Evolutionary conservation across 306 rosid species (phyloP).

Genomic region (Medicago ruthenica): DNA sequence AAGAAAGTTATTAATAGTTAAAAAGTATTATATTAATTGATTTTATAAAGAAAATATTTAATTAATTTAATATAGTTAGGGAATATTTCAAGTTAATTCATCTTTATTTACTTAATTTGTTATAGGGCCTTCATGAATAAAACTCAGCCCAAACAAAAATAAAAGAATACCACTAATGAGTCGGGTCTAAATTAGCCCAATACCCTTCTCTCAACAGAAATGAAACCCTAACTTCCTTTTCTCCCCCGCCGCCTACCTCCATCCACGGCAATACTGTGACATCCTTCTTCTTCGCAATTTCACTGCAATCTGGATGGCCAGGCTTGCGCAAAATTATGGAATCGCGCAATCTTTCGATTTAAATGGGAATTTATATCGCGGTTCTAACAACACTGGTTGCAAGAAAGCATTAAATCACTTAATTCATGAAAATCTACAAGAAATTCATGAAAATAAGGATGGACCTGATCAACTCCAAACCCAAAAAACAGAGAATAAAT

Average conservation of each 20-base stretch:
- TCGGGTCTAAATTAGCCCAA: background rate
- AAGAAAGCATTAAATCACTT: background rate
- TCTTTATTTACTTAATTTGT: background rate
- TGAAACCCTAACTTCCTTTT: background rate
- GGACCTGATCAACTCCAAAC: background rate
- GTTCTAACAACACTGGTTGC: background rate
- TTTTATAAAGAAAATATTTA: background rate
- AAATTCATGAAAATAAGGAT: constrained; percentile 5
- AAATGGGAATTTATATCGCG: too few species aligned
- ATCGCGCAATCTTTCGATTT: background rate
- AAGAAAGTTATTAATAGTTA: background rate
- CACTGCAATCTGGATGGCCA: background rate
- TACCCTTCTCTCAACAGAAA: background rate
- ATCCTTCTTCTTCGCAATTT: background rate
- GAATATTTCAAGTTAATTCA: background rate
- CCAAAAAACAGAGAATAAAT: too few species aligned
- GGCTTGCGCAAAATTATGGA: background rate
- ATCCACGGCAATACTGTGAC: background rate
- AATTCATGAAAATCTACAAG: constrained; percentile 3
- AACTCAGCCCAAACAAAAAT: background rate
- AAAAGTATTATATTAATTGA: background rate
- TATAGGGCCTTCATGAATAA: background rate
- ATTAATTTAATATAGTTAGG: background rate
- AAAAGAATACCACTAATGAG: background rate
- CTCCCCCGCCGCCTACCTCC: background rate